Evolutionary conservation across 371 early-diverging fungal genomes (phyloP), one percentile per base, ranked within the genome.

Genomic region (Haplosporangium sp.): DNA sequence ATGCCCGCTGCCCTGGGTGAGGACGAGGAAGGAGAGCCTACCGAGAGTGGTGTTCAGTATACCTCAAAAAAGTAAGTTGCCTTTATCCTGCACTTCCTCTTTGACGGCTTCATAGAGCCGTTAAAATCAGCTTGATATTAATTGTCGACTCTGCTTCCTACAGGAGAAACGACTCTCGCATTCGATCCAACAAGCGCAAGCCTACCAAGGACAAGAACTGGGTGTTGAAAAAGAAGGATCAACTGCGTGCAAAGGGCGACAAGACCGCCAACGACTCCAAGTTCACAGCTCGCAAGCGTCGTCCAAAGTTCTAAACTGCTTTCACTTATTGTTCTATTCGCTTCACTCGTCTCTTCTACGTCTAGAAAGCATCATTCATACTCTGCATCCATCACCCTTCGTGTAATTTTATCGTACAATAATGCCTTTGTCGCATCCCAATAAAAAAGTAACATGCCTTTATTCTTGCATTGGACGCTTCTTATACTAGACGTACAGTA

Each of bases 221-320:
- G 96, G 90, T 99, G 13, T 59, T 93, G 59, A 91, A 90, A 69
- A 99, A 99, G 86, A 99, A 99, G 86, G 93, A 94, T 60, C 83
- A 94, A 16, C 86, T 92, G 54, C 87, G 96, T 64, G 85, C 88
- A 63, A 85, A 91, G 67, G 99, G 99, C 18, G 91, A 94, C 69
- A 89, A 94, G 68, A 94, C 96, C 54, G 94, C 97, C 18, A 83
- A 82, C 62, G 98, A 99, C 80, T 95, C 96, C n/a, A 97, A 96
- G 77, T 99, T 93, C 83, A 98, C 99, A 29, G 99, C 92, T 52
- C 85, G 99, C 73, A 99, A 96, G 83, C 89, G 98, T 81, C 90
- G 89, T 73, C 85, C 91, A 43, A 83, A 86, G 67, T 97, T 98
- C 81, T 97, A 73, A 55, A 38, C 29, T 29, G 16, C 45, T 41